Conservation (phyloP, 306 rosid species). For the Lathyrus oleraceus region DNA sequence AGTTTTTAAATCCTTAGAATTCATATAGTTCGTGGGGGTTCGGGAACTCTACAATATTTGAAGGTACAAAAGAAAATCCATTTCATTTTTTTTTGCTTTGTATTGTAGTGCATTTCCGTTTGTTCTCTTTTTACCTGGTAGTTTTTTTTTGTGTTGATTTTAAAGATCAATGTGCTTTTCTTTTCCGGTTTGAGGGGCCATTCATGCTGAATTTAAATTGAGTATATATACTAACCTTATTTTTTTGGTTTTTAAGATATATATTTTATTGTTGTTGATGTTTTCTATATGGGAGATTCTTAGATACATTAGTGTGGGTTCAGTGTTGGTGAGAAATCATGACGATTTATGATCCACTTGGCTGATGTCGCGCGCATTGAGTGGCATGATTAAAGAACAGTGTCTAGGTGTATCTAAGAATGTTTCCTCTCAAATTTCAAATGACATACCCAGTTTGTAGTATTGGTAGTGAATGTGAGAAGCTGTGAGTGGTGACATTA, state of each 20-base stretch:
- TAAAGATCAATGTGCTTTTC: neutral
- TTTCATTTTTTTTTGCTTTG: too few species aligned
- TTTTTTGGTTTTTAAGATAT: neutral
- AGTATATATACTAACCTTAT: neutral
- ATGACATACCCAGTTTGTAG: neutral
- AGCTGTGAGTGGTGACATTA: neutral
- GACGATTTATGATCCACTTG: neutral
- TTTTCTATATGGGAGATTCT: conserved; percentile 11
- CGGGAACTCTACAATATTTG: too few species aligned
- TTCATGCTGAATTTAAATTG: neutral
- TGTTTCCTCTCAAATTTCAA: neutral
- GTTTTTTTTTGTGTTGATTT: neutral
- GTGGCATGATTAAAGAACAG: neutral
- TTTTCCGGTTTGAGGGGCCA: too few species aligned
- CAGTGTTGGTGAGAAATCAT: neutral
- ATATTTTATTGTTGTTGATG: neutral
- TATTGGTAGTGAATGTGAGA: neutral
- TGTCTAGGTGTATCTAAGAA: neutral
- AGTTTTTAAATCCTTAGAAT: too few species aligned
- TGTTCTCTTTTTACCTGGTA: neutral
- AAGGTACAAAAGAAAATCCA: too few species aligned
- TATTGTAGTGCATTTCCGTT: neutral
- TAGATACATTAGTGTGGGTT: neutral
- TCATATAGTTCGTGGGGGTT: too few species aligned
- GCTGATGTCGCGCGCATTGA: neutral